Evolutionary conservation across 441 rosid genomes (phyloP).

Genomic region (Adansonia madagascariensis): DNA sequence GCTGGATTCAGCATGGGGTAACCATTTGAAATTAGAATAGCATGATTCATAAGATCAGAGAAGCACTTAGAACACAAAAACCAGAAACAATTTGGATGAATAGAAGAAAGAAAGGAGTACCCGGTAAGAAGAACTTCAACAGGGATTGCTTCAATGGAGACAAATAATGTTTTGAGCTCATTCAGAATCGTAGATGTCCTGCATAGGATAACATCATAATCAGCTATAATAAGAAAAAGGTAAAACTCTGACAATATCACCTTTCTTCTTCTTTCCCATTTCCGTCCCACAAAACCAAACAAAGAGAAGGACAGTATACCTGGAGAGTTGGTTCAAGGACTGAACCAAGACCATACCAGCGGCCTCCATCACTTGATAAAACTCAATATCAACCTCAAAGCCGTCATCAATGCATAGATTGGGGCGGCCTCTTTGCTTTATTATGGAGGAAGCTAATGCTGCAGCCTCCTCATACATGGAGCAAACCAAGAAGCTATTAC

Average conservation of each 20-base stretch:
- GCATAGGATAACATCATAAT: conserved; percentile 31
- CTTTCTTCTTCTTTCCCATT: background rate
- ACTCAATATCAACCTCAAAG: conserved; percentile 30
- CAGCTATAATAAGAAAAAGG: background rate
- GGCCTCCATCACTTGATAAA: conserved; percentile 61
- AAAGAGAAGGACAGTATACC: conserved; percentile 39
- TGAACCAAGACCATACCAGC: conserved; percentile 88
- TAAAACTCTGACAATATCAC: background rate
- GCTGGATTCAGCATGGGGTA: background rate
- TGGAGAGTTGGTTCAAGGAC: conserved; percentile 65
- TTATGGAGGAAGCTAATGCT: conserved; percentile 54
- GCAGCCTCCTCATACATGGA: conserved; percentile 79
- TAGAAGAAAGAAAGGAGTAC: conserved; percentile 40
- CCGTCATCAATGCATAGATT: conserved; percentile 34
- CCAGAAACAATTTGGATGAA: background rate
- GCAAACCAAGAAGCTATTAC: conserved; percentile 67
- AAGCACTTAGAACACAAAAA: conserved; percentile 9
- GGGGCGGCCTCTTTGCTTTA: conserved; percentile 38
- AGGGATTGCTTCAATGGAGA: conserved; percentile 60
- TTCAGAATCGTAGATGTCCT: conserved; percentile 64
- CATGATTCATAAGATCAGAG: background rate
- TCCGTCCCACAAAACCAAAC: background rate
- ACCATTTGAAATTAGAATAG: background rate
- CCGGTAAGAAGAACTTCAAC: conserved; percentile 76
- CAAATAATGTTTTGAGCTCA: conserved; percentile 60